Conservation (phyloP, 768 basidiomycete species). For the Tylopilus intermedius region DNA sequence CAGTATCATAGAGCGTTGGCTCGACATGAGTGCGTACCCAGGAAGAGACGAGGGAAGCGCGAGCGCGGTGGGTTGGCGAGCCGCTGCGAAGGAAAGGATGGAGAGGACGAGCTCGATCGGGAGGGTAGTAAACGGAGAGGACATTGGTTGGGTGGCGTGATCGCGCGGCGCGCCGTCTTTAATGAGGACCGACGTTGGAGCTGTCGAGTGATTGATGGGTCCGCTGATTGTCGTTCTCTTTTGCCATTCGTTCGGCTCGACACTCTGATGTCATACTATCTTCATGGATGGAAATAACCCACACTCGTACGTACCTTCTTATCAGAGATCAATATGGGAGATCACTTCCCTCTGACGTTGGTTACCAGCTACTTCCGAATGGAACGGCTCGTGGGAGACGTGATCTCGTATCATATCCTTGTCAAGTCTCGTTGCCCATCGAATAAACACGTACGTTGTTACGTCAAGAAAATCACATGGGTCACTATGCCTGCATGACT, state of each 20-base stretch:
- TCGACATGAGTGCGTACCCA: not conserved
- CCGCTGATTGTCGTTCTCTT: not conserved
- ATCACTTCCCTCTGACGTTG: not conserved
- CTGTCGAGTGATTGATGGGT: not conserved
- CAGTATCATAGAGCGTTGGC: slow-evolving; percentile 1
- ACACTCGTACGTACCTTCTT: not conserved
- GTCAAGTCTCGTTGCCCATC: not conserved
- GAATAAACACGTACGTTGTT: not conserved
- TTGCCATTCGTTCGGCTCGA: not conserved
- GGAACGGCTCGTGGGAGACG: not conserved
- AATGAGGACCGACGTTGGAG: not conserved
- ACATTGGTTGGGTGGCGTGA: not conserved
- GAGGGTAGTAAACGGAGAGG: slow-evolving; percentile 14
- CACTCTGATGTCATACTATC: not conserved
- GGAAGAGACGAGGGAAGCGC: slow-evolving; percentile 1
- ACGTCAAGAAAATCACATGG: not conserved
- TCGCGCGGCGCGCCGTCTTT: not conserved
- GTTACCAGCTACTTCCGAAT: not conserved
- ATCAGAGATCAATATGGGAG: not conserved
- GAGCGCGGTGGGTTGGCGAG: not conserved
- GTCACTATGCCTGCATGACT: not conserved
- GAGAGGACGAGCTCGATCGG: slow-evolving; percentile 32
- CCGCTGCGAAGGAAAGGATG: slow-evolving; percentile 32
- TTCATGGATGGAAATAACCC: not conserved
- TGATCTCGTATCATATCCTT: not conserved